These are phyloP conservation scores for Lactarius indigo DNA, from an alignment of 768 basidiomycete genomes.

Conservation along the genomic window DNA sequence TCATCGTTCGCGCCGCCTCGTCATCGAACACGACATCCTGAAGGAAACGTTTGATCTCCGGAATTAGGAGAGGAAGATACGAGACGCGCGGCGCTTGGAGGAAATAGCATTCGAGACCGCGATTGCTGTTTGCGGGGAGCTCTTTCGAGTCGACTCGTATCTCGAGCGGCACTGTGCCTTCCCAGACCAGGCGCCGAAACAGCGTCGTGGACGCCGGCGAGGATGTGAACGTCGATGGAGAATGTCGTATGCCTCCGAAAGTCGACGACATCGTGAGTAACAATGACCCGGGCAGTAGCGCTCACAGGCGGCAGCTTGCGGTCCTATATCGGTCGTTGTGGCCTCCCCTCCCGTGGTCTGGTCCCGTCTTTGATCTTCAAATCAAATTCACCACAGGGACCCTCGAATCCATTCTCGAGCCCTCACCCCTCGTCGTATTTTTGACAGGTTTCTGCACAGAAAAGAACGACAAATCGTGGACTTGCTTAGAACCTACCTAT, in stretches of 20 bases:
- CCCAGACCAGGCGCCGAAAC: constrained; percentile 87
- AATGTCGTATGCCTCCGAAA: constrained; percentile 32
- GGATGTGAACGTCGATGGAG: constrained; percentile 42
- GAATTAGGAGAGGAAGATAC: constrained; percentile 88
- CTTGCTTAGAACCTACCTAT: background rate
- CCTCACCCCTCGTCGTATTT: background rate
- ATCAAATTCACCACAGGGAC: background rate
- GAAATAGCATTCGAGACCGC: constrained; percentile 86
- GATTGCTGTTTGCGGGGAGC: constrained; percentile 85
- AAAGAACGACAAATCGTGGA: background rate
- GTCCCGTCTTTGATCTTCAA: background rate
- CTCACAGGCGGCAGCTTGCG: background rate
- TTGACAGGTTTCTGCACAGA: background rate
- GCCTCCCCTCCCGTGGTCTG: background rate
- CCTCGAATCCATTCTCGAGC: background rate
- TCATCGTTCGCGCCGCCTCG: constrained; percentile 64
- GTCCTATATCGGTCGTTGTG: background rate
- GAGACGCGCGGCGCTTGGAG: constrained; percentile 87
- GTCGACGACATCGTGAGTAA: constrained; percentile 32
- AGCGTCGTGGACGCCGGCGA: constrained; percentile 68
- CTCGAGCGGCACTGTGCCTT: constrained; percentile 85
- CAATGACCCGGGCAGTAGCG: background rate
- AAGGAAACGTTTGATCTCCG: constrained; percentile 83
- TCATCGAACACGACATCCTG: constrained; percentile 94
- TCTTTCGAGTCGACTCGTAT: constrained; percentile 87